These are phyloP conservation scores for Starmerella scarabaei DNA, from an alignment of 805 yeast genomes.

Conservation along the genomic window DNA sequence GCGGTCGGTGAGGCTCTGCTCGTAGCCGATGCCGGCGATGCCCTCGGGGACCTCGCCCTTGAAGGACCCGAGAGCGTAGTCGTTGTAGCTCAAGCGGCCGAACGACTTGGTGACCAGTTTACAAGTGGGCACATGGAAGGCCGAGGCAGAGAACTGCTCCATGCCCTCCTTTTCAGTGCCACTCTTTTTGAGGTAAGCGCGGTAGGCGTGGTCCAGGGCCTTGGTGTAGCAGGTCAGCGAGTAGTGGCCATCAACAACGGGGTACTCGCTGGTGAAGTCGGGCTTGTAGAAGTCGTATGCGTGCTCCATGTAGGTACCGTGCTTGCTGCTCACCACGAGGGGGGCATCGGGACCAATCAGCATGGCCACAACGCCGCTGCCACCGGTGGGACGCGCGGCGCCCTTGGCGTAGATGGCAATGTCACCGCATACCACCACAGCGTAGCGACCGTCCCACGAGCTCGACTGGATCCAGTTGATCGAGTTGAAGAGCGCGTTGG, in stretches of 20 bases:
- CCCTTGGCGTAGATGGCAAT: constrained; percentile 96
- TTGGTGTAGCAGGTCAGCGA: constrained; percentile 87
- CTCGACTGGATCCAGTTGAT: constrained; percentile 93
- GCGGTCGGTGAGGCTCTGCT: constrained; percentile 67
- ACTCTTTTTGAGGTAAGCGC: constrained; percentile 49
- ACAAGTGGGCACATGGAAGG: constrained; percentile 97
- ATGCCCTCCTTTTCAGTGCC: constrained; percentile 41
- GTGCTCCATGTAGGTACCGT: constrained; percentile 92
- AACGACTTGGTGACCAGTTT: constrained; percentile 85
- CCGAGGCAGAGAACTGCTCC: constrained; percentile 75
- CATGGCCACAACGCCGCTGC: constrained; percentile 93
- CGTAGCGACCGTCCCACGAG: constrained; percentile 97
- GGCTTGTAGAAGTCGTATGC: constrained; percentile 97
- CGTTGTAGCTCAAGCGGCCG: constrained; percentile 84
- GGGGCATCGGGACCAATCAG: constrained; percentile 98
- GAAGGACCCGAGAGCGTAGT: constrained; percentile 59
- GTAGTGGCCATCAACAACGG: constrained; percentile 94
- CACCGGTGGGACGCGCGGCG: constrained; percentile 98
- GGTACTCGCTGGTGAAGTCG: constrained; percentile 90
- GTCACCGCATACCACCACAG: constrained; percentile 93
- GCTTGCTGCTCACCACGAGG: constrained; percentile 72
- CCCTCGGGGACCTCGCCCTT: constrained; percentile 37
- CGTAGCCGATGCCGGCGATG: constrained; percentile 52
- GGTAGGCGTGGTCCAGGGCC: constrained; percentile 82
- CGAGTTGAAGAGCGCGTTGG: constrained; percentile 85